Percentiles rank a stretch among this genome's conserved stretches.
phyloP scores from a whole-genome alignment of 352 stramenopile species.

The Phytopythium vexans region DNA sequence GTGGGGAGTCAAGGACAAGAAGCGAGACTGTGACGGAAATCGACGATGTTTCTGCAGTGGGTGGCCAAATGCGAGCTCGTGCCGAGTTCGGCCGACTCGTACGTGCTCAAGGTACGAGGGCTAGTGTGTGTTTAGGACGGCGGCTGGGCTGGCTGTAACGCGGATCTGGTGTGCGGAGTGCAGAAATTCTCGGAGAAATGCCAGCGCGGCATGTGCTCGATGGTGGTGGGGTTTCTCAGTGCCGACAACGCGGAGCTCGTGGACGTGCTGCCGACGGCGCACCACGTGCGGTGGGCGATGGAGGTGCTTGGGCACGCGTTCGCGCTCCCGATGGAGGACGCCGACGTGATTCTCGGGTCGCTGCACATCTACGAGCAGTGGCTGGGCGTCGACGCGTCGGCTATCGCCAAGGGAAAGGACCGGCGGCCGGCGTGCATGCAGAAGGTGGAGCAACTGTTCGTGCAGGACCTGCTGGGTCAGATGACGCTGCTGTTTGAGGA shows the following conservation, averaged over 20 bases:
- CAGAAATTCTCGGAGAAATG: slow-evolving; percentile 89
- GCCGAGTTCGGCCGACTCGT: slow-evolving; percentile 53
- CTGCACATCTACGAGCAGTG: slow-evolving; percentile 80
- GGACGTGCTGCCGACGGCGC: slow-evolving; percentile 55
- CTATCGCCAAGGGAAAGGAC: slow-evolving; percentile 37
- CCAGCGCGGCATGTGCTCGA: slow-evolving; percentile 79
- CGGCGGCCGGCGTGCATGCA: slow-evolving; percentile 69
- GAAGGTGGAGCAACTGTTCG: slow-evolving; percentile 81
- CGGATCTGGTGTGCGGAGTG: not conserved
- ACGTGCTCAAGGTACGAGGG: slow-evolving; percentile 70
- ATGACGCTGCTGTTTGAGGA: slow-evolving; percentile 89
- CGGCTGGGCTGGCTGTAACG: not conserved
- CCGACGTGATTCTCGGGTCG: slow-evolving; percentile 75
- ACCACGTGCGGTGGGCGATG: slow-evolving; percentile 86
- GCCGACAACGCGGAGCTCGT: slow-evolving; percentile 44
- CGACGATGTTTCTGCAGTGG: slow-evolving; percentile 82
- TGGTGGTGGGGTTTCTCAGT: slow-evolving; percentile 71
- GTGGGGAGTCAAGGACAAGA: not conserved
- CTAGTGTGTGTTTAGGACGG: not conserved
- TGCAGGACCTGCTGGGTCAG: slow-evolving; percentile 83
- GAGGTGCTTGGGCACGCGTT: slow-evolving; percentile 84
- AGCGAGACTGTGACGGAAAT: not conserved
- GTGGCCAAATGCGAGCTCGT: slow-evolving; percentile 87
- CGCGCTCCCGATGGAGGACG: slow-evolving; percentile 81
- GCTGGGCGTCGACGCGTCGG: slow-evolving; percentile 55